These are phyloP conservation scores for Strobilomyces dryophilus DNA, from an alignment of 768 basidiomycete species.

Conservation along the genomic window DNA sequence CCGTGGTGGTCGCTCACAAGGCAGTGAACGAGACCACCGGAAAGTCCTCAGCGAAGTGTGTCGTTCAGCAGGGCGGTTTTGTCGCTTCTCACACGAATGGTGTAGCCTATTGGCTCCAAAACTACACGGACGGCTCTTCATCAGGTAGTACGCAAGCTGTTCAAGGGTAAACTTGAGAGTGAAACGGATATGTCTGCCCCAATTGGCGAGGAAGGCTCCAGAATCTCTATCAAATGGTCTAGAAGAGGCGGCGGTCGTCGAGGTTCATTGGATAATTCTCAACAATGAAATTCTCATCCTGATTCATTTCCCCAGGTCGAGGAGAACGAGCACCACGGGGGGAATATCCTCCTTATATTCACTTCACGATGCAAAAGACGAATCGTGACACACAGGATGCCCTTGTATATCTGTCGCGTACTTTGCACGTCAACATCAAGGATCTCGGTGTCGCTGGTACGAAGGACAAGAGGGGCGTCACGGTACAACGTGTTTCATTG, in stretches of 20 bases:
- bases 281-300: background rate
- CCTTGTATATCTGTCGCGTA: constrained; percentile 71
- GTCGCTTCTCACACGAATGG: constrained; percentile 9
- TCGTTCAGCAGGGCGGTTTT: constrained; percentile 22
- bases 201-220: constrained; percentile 61
- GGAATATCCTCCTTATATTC: constrained; percentile 82
- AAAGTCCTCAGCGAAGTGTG: constrained; percentile 81
- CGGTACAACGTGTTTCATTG: constrained; percentile 86
- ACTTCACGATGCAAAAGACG: constrained; percentile 95
- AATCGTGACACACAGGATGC: constrained; percentile 98
- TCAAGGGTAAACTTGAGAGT: constrained; percentile 79
- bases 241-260: constrained; percentile 45
- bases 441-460: constrained; percentile 92
- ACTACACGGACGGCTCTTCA: constrained; percentile 79
- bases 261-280: constrained; percentile 34
- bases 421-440: constrained; percentile 70
- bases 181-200: constrained; percentile 59
- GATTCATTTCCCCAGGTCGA: constrained; percentile 16
- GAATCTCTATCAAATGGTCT: constrained; percentile 79
- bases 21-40: constrained; percentile 54
- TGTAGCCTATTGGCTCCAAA: constrained; percentile 81
- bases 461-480: constrained; percentile 97
- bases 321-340: constrained; percentile 52
- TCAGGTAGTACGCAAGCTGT: constrained; percentile 71
- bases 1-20: constrained; percentile 38